Conservation (phyloP, 805 yeast genomes). For the Saccharomycopsis fibuligera region DNA sequence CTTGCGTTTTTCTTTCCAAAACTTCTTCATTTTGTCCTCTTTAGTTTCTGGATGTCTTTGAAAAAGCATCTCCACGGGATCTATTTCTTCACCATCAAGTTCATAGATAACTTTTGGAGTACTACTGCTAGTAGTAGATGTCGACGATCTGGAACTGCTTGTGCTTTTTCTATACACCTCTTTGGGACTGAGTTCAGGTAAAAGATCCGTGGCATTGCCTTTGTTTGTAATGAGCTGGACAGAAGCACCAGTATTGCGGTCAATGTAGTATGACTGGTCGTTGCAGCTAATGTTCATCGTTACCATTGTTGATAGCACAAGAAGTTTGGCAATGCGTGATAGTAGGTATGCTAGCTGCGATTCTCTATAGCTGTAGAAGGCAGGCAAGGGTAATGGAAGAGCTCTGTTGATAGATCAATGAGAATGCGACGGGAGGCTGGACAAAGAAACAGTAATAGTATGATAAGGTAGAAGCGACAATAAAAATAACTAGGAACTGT, state of each 20-base stretch:
- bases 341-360: no score
- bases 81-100: conserved; percentile 18
- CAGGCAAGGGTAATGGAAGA: no score
- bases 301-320: not conserved
- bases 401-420: no score
- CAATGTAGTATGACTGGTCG: conserved; percentile 1
- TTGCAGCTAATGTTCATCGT: not conserved
- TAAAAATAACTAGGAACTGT: no score
- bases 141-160: not conserved
- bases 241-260: not conserved
- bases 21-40: conserved; percentile 13
- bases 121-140: conserved; percentile 3
- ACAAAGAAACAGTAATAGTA: no score
- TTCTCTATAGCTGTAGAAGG: no score
- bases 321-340: no score
- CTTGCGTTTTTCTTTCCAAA: conserved; percentile 1
- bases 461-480: no score
- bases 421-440: no score
- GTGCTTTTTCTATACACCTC: not conserved
- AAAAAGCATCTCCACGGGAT: conserved; percentile 19
- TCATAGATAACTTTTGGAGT: conserved; percentile 12
- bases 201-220: not conserved
- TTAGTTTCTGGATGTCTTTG: conserved; percentile 8
- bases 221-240: not conserved
- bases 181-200: not conserved